Evolutionary conservation across 148 eudicot species (phyloP), one percentile per base, ranked within the genome.

Genomic region (Bassia scoparia): DNA sequence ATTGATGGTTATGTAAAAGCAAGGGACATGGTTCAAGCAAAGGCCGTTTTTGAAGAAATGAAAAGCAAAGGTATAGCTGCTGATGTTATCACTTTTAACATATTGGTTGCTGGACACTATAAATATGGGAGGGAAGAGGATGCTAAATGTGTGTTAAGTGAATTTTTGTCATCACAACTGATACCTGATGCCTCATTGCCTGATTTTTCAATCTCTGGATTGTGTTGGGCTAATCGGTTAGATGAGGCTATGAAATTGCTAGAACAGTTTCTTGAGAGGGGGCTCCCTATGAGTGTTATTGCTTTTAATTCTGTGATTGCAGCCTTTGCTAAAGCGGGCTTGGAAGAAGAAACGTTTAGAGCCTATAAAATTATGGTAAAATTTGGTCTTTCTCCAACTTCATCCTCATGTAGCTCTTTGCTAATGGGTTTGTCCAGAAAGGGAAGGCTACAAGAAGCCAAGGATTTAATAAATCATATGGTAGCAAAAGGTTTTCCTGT

Each of bases 1-100:
- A 86, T 95, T 67, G 84, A 88, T 77, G 99, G 99, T 38, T 95
- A 86, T 85, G 93, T 88, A 49, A 91, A 91, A 79, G 87, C 94
- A 70, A 83, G 88, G 78, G 85, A 88, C 66, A 82, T 95, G 54
- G 80, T 41, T 81, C 64, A 79, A 70, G 99, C 99, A 46, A 79
- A 74, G 52, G 69, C 74, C 74, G 87, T 95, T 77, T 89, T 86
- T 75, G 84, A 79, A 58, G 91, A 86, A 78, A 91, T 95, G 99
- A 85, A 77, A 74, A 82, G 49, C 12, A 83, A 78, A 31, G 81
- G 82, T 76, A 76, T 91, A 27, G 68, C 91, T 77, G 90, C 94
- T 50, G 99, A 95, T 88, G 80, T 80, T 66, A 82, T 91, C 58
- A 91, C 99, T 67, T 89, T 87, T 56, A 95, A 95, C 78, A 88